phyloP scores from a whole-genome alignment of 208 protist genomes.

The Crithidia mellificae region DNA sequence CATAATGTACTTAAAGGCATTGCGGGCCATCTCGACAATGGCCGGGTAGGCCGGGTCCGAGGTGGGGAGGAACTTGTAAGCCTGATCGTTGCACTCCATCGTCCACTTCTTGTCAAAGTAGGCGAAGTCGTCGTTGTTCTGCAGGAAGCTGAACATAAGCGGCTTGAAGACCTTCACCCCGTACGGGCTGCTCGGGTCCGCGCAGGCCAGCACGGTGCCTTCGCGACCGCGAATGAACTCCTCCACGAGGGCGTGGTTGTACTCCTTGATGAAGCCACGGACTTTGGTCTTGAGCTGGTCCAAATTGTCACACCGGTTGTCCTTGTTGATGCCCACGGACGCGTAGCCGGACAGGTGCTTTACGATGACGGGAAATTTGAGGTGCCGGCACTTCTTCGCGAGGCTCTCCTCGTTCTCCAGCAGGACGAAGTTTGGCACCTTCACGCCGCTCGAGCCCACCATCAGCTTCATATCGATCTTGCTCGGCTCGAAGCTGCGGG shows the following conservation, averaged over 20 bases:
- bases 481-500: constrained; percentile 82
- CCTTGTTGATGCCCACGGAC: constrained; percentile 85
- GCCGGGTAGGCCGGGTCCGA: constrained; percentile 73
- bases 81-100: constrained; percentile 65
- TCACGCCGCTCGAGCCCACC: constrained; percentile 73
- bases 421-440: constrained; percentile 84
- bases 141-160: constrained; percentile 84
- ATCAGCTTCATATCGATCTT: constrained; percentile 92
- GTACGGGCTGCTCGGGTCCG: constrained; percentile 64
- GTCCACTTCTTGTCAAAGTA: constrained; percentile 91
- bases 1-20: constrained; percentile 83
- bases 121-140: constrained; percentile 79
- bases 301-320: constrained; percentile 79
- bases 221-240: constrained; percentile 87
- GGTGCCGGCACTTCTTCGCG: constrained; percentile 82
- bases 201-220: constrained; percentile 82
- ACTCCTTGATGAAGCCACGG: constrained; percentile 69
- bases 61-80: constrained; percentile 64
- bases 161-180: constrained; percentile 86
- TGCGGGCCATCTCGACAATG: constrained; percentile 79
- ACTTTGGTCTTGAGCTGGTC: constrained; percentile 78
- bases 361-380: constrained; percentile 89
- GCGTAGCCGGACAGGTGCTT: constrained; percentile 89
- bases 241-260: constrained; percentile 86
- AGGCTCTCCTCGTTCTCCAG: constrained; percentile 63